phyloP scores from a whole-genome alignment of 345 rosid genomes.

The Rhodamnia argentea region DNA sequence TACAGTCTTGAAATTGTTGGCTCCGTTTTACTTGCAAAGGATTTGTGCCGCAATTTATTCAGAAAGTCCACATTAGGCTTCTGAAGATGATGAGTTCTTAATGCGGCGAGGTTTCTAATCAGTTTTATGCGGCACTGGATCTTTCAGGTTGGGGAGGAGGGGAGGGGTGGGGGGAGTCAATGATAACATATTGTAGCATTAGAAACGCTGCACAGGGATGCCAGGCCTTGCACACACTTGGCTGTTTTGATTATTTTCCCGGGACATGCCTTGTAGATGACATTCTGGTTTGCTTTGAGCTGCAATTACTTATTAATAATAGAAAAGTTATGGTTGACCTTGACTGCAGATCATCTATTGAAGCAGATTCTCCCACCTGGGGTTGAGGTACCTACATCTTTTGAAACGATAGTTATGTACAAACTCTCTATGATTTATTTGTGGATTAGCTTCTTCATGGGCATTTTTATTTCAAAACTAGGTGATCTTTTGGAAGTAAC shows the following conservation, averaged over 20 bases:
- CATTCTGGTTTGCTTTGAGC: background rate
- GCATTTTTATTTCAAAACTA: background rate
- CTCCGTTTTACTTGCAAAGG: background rate
- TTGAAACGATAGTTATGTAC: conserved; percentile 89
- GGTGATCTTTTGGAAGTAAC: background rate
- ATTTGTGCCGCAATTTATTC: background rate
- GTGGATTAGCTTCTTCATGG: background rate
- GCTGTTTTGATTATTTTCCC: background rate
- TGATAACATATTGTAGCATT: background rate
- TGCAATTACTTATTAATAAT: background rate
- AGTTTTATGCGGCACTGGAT: background rate
- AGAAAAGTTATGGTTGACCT: background rate
- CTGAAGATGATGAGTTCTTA: background rate
- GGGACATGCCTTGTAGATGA: background rate
- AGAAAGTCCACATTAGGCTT: background rate
- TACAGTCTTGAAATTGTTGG: background rate
- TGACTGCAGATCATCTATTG: conserved; percentile 63
- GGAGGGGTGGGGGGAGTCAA: background rate
- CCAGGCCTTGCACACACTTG: background rate
- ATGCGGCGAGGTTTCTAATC: background rate
- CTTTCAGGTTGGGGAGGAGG: background rate
- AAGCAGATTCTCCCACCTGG: conserved; percentile 87
- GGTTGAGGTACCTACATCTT: conserved; percentile 87
- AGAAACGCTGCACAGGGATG: background rate
- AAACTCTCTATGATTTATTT: conserved; percentile 4